Conservation (phyloP, 257 asterid species). For the Linaria vulgaris region DNA sequence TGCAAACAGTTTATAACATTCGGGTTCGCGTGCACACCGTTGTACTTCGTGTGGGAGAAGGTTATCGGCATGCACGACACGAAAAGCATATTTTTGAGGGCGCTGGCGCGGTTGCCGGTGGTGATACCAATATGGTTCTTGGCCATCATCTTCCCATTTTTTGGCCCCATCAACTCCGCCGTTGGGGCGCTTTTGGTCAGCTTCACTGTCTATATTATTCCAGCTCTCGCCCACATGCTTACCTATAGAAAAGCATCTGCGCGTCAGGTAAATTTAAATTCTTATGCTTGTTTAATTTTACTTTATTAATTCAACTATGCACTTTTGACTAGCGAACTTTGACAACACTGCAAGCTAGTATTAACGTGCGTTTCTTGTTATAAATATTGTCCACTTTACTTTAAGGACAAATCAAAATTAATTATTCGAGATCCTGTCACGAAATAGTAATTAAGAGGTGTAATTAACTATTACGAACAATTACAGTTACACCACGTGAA, state of each 20-base stretch:
- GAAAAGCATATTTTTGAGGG: slow-evolving; percentile 78
- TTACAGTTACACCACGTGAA: too few relatives aligned
- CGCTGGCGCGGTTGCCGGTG: slow-evolving; percentile 80
- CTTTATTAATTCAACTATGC: not conserved
- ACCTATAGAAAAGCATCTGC: slow-evolving; percentile 75
- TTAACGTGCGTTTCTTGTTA: too few relatives aligned
- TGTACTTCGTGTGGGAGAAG: slow-evolving; percentile 97
- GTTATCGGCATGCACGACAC: slow-evolving; percentile 94
- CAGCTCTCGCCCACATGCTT: slow-evolving; percentile 89
- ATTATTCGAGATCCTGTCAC: too few relatives aligned
- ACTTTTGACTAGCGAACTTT: too few relatives aligned
- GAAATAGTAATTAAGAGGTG: too few relatives aligned
- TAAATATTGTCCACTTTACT: too few relatives aligned
- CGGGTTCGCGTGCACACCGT: slow-evolving; percentile 92
- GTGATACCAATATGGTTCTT: slow-evolving; percentile 95
- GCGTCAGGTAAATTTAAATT: slow-evolving; percentile 52
- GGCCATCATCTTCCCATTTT: slow-evolving; percentile 93
- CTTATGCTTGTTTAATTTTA: not conserved
- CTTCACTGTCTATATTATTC: slow-evolving; percentile 92
- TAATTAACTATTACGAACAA: too few relatives aligned
- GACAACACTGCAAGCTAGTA: too few relatives aligned
- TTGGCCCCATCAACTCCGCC: slow-evolving; percentile 90
- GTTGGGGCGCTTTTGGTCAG: slow-evolving; percentile 95
- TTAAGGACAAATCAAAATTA: too few relatives aligned
- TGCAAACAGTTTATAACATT: slow-evolving; percentile 73